A percentile compares a stretch with the other conserved stretches of the same genome.
Conservation (phyloP, 148 eudicot genomes). For the Chenopodium berlandieri region DNA sequence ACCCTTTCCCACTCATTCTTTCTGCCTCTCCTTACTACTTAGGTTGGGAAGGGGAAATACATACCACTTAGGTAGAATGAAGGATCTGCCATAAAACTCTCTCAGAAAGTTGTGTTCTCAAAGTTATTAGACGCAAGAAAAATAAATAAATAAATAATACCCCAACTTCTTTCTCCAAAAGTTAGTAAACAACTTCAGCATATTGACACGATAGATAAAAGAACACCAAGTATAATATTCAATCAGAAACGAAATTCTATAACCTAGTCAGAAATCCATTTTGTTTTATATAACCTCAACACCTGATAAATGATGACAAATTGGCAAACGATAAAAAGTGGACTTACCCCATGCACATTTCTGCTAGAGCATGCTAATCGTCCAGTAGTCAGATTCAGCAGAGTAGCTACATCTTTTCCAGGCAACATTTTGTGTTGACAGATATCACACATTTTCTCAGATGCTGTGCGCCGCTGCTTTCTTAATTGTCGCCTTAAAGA, state of each 20-base stretch:
- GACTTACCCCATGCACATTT: constrained; percentile 72
- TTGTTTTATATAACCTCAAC: not conserved
- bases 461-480: constrained; percentile 51
- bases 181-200: not conserved
- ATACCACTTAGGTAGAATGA: no score
- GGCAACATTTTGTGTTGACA: constrained; percentile 91
- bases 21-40: not conserved
- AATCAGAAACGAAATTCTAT: not conserved
- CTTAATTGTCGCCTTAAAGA: constrained; percentile 60
- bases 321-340: not conserved
- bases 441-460: constrained; percentile 80
- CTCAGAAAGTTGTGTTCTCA: not conserved
- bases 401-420: constrained; percentile 87
- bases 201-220: not conserved
- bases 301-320: not conserved
- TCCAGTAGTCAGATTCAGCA: constrained; percentile 76
- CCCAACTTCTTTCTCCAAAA: not conserved
- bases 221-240: not conserved
- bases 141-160: no score
- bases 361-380: constrained; percentile 81
- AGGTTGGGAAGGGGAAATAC: no score
- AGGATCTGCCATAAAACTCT: no score
- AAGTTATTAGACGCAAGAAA: not conserved
- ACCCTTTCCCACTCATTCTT: not conserved
- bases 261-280: not conserved